Base-by-base conservation (phyloP, 371 early-diverging fungal species). In the Mucor irregularis region DNA sequence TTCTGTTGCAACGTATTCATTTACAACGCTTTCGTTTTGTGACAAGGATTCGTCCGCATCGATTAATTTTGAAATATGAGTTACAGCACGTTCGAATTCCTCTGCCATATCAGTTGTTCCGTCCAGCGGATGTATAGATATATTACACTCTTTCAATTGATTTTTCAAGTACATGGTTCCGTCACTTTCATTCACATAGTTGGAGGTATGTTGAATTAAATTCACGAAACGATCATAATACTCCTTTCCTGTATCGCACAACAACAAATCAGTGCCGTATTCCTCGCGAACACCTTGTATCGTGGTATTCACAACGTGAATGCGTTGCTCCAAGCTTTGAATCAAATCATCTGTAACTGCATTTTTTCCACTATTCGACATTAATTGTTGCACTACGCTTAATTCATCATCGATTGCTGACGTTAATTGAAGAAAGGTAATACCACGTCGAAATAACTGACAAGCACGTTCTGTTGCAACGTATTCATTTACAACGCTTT, bases 381-480 rank as follows among this genome's bases (percentile, higher is more conserved):
- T 72, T 28, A 58, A 35, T 35, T 64, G 53, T 39, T 73, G 65
- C 31, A 82, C 64, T 25, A 76, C 52, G n/a, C 78, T 74, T 28
- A 80, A 43, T 37, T 75, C 74, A 33, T 73, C 65, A 16, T 46
- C 43, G 9, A 78, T 66, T 19, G 71, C 67, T 2, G 68, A 64
- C 8, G 75, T 74, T 25, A 76, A 68, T 33, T 62, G 58, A 4
- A 61, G 66, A 47, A 78, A 73, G 3, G 66, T 62, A 10, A 60
- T 46, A n/a, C 56, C 58, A 39, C 44, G 21, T 38, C 58, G 59
- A 52, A 67, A 73, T 14, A 50, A 30, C 1, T 43, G 37, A 17
- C 57, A 56, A 0, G 48, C 21, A 0, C 11, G n/a, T 16, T 42
- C 26, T 3, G 26, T 44, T 14, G 43, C 4, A 17, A 13, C 26